phyloP scores from a whole-genome alignment of 2,329 filamentous ascomycete genomes.

The Coniochaeta ligniaria region DNA sequence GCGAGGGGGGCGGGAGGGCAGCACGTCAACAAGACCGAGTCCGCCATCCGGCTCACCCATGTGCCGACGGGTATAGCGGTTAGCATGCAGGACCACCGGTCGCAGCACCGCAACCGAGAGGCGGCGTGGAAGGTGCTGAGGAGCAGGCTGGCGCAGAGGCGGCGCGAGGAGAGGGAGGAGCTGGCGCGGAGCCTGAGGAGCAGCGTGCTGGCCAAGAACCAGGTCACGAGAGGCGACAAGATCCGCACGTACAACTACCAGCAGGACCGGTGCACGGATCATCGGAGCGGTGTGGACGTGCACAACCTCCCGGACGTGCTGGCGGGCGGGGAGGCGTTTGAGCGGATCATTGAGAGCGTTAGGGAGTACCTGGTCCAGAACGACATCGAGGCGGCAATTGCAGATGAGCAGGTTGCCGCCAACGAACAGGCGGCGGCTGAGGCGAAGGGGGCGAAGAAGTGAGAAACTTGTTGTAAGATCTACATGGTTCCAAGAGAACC shows the following conservation, averaged over 20 bases:
- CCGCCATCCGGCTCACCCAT: conserved; percentile 88
- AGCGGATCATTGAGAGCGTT: conserved; percentile 71
- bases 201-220: conserved; percentile 70
- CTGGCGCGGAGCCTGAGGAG: conserved; percentile 67
- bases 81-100: conserved; percentile 86
- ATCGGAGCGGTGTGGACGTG: conserved; percentile 72
- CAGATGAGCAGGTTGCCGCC: conserved; percentile 47
- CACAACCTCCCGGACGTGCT: conserved; percentile 78
- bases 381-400: conserved; percentile 66
- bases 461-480: not conserved
- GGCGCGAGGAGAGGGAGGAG: conserved; percentile 77
- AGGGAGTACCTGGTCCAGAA: conserved; percentile 66
- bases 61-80: conserved; percentile 80
- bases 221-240: conserved; percentile 88
- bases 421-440: conserved; percentile 12
- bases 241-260: conserved; percentile 83
- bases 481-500: not conserved
- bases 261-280: conserved; percentile 77
- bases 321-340: conserved; percentile 62
- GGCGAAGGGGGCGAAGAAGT: conserved; percentile 12
- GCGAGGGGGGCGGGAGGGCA: conserved; percentile 89
- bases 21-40: conserved; percentile 98
- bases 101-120: conserved; percentile 82
- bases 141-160: conserved; percentile 70
- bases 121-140: conserved; percentile 81